Evolutionary conservation across 179 eudicot genomes (phyloP).

Genomic region (Heliamphora pulchella): DNA sequence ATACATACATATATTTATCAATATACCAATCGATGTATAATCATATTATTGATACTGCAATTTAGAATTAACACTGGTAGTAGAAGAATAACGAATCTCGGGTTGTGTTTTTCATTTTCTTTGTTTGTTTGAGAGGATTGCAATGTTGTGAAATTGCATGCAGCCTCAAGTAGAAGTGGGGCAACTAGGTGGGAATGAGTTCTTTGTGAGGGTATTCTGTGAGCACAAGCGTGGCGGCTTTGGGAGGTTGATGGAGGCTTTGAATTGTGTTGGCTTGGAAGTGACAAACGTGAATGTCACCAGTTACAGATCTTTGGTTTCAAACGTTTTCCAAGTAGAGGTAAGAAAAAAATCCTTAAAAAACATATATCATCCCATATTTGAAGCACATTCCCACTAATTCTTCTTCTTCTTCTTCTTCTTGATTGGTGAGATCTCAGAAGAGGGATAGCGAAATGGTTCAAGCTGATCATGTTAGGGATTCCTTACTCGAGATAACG

Average conservation of each 20-base stretch:
- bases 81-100: neutral
- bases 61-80: no score
- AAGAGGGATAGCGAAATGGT: slow-evolving; percentile 65
- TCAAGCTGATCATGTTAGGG: slow-evolving; percentile 71
- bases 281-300: slow-evolving; percentile 76
- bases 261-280: slow-evolving; percentile 67
- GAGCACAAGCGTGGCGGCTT: slow-evolving; percentile 83
- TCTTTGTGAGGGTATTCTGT: slow-evolving; percentile 74
- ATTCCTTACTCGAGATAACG: slow-evolving; percentile 71
- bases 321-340: slow-evolving; percentile 78
- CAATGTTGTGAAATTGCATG: slow-evolving; percentile 19
- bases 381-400: neutral
- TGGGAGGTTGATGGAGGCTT: slow-evolving; percentile 74
- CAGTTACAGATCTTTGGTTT: slow-evolving; percentile 63
- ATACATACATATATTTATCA: no score
- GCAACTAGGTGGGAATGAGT: slow-evolving; percentile 71
- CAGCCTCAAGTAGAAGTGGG: slow-evolving; percentile 91
- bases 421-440: slow-evolving; percentile 23
- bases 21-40: no score
- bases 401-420: neutral
- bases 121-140: neutral
- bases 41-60: neutral
- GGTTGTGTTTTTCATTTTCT: neutral
- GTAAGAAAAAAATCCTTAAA: slow-evolving; percentile 23
- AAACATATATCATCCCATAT: neutral